Percentiles rank a stretch among this genome's conserved stretches.
Evolutionary conservation across 2,329 filamentous ascomycete genomes (phyloP).

Genomic region (Esteya vermicola): DNA sequence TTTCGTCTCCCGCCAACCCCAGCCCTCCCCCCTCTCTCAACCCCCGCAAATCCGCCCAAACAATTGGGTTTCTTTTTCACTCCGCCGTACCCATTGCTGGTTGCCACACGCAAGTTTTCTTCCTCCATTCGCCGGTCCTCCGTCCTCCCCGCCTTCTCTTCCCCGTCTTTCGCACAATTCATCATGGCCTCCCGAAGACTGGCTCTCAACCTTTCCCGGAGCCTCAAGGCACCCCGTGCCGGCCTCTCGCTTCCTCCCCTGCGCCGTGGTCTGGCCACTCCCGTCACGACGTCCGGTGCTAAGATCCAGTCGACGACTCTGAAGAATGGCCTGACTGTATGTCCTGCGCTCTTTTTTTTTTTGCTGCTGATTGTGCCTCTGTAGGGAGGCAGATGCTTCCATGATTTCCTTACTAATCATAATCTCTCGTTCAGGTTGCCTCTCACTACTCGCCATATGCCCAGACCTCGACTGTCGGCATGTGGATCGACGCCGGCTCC

Average conservation of each 20-base stretch:
- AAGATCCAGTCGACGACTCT: slow-evolving; percentile 94
- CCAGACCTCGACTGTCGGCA: slow-evolving; percentile 93
- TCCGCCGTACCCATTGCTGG: too few species aligned
- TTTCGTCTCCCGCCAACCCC: too few species aligned
- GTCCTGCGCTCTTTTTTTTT: slow-evolving; percentile 4
- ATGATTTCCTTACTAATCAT: too few species aligned
- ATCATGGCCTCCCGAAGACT: slow-evolving; percentile 94
- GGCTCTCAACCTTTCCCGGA: slow-evolving; percentile 84
- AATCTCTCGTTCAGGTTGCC: slow-evolving; percentile 55
- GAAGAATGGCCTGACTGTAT: slow-evolving; percentile 92
- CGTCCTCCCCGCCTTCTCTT: slow-evolving; percentile 18
- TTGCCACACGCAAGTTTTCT: neutral
- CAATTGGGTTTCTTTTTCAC: slow-evolving; percentile 15
- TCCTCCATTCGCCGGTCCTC: slow-evolving; percentile 18
- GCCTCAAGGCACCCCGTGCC: slow-evolving; percentile 68
- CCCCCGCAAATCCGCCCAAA: slow-evolving; percentile 30
- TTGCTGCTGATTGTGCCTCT: too few species aligned
- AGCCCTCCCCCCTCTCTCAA: slow-evolving; percentile 7
- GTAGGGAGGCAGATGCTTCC: too few species aligned
- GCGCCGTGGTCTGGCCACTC: slow-evolving; percentile 81
- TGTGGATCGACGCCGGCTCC: slow-evolving; percentile 99
- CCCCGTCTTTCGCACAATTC: slow-evolving; percentile 23
- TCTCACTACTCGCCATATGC: slow-evolving; percentile 97
- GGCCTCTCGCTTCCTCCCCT: slow-evolving; percentile 68
- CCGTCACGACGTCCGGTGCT: slow-evolving; percentile 46